A percentile compares a stretch with the other conserved stretches of the same genome.
phyloP scores from a whole-genome alignment of 805 yeast species.

The Saturnispora quitensis region DNA sequence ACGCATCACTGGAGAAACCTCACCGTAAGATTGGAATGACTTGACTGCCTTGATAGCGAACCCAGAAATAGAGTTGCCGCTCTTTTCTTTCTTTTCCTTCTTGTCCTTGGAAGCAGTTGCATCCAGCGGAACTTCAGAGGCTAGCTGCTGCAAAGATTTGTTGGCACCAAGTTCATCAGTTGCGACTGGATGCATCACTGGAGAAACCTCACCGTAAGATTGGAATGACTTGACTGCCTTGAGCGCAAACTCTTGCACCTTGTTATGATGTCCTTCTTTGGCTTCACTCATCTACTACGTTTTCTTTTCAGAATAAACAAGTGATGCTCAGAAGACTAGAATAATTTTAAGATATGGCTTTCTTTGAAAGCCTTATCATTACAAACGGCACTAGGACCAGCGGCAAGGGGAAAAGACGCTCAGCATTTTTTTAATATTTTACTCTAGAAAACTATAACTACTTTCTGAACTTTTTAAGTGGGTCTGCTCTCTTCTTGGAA shows the following conservation, averaged over 20 bases:
- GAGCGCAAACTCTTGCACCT: not conserved
- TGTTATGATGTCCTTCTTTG: not conserved
- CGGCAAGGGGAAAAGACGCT: not conserved
- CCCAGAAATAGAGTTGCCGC: not conserved
- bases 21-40: not conserved
- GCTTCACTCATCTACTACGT: not conserved
- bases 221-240: slow-evolving; percentile 7
- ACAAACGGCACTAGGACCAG: not conserved
- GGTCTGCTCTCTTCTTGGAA: slow-evolving; percentile 38
- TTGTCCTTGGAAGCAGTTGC: not conserved
- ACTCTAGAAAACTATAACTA: slow-evolving; percentile 4
- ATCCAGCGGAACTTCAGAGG: slow-evolving; percentile 5
- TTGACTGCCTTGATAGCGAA: not conserved
- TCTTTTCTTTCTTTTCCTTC: not conserved
- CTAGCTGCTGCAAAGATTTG: slow-evolving; percentile 6
- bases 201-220: slow-evolving; percentile 7
- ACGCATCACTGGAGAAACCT: not conserved
- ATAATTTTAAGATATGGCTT: not conserved
- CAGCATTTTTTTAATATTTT: not conserved
- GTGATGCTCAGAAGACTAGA: not conserved
- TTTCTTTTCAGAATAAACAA: not conserved
- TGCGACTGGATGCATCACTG: slow-evolving; percentile 6
- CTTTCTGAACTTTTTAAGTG: slow-evolving; percentile 36
- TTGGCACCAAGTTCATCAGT: slow-evolving; percentile 6
- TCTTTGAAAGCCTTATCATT: not conserved